These are phyloP conservation scores for Mycena capillaripes DNA, from an alignment of 768 basidiomycete species.

Conservation along the genomic window DNA sequence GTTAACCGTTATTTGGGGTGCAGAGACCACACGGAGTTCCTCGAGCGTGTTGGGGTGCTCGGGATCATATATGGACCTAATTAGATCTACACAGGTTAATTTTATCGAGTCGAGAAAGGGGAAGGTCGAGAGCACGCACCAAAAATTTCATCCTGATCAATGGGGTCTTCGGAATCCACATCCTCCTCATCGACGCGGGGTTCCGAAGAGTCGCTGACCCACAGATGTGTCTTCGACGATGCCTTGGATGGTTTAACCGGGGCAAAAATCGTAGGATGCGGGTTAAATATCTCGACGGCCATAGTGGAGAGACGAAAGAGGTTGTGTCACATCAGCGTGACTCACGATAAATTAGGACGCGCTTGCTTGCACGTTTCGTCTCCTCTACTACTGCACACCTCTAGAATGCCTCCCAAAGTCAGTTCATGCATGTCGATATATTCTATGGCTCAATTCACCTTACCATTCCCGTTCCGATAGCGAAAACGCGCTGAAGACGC, in stretches of 20 bases:
- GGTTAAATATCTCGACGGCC: slow-evolving; percentile 82
- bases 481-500: slow-evolving; percentile 69
- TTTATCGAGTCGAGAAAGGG: neutral
- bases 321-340: neutral
- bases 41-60: slow-evolving; percentile 96
- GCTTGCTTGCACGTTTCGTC: neutral
- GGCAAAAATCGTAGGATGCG: slow-evolving; percentile 88
- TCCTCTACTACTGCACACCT: neutral
- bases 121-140: slow-evolving; percentile 61
- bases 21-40: slow-evolving; percentile 94
- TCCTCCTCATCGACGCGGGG: slow-evolving; percentile 67
- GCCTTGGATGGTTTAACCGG: slow-evolving; percentile 55
- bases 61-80: slow-evolving; percentile 93
- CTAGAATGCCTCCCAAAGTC: slow-evolving; percentile 57
- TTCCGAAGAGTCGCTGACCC: slow-evolving; percentile 65
- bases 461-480: slow-evolving; percentile 47
- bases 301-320: slow-evolving; percentile 47
- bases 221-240: slow-evolving; percentile 64
- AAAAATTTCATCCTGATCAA: slow-evolving; percentile 94
- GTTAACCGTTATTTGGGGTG: slow-evolving; percentile 77
- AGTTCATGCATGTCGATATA: neutral
- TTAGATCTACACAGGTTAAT: slow-evolving; percentile 74
- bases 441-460: neutral
- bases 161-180: slow-evolving; percentile 70
- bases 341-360: slow-evolving; percentile 10